Base-by-base conservation (phyloP, 192 early-diverging fungal species). In the Backusella circina region DNA sequence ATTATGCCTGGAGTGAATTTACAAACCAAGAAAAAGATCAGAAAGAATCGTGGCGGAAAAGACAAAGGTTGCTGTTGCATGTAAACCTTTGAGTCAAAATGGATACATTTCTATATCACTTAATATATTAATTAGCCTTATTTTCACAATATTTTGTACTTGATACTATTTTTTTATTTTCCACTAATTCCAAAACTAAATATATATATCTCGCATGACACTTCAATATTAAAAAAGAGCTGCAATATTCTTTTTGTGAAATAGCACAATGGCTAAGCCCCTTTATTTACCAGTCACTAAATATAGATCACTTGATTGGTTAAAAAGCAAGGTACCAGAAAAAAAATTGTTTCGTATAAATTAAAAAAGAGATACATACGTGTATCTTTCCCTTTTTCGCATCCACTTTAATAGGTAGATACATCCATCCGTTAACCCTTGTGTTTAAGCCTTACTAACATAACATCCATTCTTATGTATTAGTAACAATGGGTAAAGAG, bases 401-500 rank as follows among this genome's bases (percentile, higher is more conserved):
- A 54, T 54, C 51, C 18, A 23, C 51, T 23, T 54, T 54, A 54
- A 21, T n/a, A 54, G 51, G 51, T 54, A 54, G 6, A 23, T 54
- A 54, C 51, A 54, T 54, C 51, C 51, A 54, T 54, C 51, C 51
- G 51, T 54, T 7, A 5, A 9, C 9, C 21, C 9, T n/a, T 2
- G n/a, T 54, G 1, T 7, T 23, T 54, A 10, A 23, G 21, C 9
- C 21, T 54, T 23, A 23, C 51, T 54, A 54, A 54, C 51, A 23
- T 54, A 21, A 23, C 21, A 21, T 54, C 18, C 8, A 23, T 21
- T 54, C 51, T 54, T 54, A 0, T 54, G 2, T 54, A 54, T 23
- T 54, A 54, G 51, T 70, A 41, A 36, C 32, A 37, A 72, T 75
- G 74, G 78, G 78, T 80, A 95, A 95, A 86, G 94, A 95, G 82